Evolutionary conservation across 2,329 filamentous ascomycete genomes (phyloP).

Genomic region (Aspergillus jensenii): DNA sequence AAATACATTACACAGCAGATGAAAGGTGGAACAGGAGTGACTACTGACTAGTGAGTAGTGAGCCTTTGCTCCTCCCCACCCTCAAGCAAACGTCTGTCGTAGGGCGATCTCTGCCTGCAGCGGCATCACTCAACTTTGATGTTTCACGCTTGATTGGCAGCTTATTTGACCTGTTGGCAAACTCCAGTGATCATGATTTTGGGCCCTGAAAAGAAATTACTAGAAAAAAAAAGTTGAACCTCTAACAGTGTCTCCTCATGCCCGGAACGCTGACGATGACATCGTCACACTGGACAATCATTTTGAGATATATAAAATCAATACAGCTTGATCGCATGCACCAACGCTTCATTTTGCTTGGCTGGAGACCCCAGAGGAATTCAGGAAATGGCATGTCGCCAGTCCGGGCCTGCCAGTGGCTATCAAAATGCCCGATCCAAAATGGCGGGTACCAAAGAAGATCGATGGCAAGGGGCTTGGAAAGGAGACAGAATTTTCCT

Average conservation of each 20-base stretch:
- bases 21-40: neutral
- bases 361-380: neutral
- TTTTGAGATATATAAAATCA: neutral
- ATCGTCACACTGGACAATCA: constrained; percentile 7
- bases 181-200: neutral
- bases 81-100: neutral
- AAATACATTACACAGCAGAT: constrained; percentile 4
- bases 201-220: neutral
- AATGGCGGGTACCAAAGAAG: constrained; percentile 17
- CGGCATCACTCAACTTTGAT: constrained; percentile 15
- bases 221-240: too few relatives aligned
- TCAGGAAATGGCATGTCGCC: constrained; percentile 1
- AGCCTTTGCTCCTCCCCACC: neutral
- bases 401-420: constrained; percentile 3
- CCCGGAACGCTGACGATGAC: constrained; percentile 26
- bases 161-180: too few relatives aligned
- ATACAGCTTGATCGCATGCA: neutral
- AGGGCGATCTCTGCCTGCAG: constrained; percentile 27
- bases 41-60: neutral
- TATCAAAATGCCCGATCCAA: constrained; percentile 15
- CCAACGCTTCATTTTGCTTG: neutral
- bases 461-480: constrained; percentile 13
- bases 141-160: constrained; percentile 6
- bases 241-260: constrained; percentile 16
- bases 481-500: constrained; percentile 12